Conservation (phyloP, 179 eudicot genomes). For the Monotropa hypopitys region DNA sequence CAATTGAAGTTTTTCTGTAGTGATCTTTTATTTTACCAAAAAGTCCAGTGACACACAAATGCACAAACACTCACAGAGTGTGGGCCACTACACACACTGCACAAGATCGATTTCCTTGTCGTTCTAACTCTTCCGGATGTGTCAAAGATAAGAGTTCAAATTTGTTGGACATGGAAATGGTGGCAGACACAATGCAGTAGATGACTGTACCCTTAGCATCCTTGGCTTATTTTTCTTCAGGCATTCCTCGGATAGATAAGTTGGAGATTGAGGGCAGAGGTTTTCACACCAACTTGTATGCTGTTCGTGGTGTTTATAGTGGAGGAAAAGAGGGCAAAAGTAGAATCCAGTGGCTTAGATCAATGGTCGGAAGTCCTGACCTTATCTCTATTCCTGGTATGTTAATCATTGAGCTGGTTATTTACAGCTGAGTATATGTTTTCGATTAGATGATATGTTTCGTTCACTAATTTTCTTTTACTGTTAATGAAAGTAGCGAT, state of each 20-base stretch:
- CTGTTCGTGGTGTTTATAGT: slow-evolving; percentile 73
- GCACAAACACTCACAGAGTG: too few species aligned
- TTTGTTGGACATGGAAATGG: not conserved
- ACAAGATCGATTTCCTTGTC: not conserved
- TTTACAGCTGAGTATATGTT: not conserved
- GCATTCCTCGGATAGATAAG: slow-evolving; percentile 69
- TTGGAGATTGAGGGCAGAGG: slow-evolving; percentile 98
- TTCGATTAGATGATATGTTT: not conserved
- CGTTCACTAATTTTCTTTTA: not conserved
- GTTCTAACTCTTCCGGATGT: not conserved
- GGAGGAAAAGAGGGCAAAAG: slow-evolving; percentile 98
- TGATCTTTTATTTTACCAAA: too few species aligned
- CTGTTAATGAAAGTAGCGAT: not conserved
- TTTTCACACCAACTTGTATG: slow-evolving; percentile 89
- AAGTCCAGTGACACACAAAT: too few species aligned
- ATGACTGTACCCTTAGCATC: not conserved
- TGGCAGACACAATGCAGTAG: not conserved
- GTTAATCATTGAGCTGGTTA: slow-evolving; percentile 7
- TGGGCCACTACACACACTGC: too few species aligned
- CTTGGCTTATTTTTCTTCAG: slow-evolving; percentile 32
- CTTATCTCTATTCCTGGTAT: slow-evolving; percentile 92
- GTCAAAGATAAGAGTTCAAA: not conserved
- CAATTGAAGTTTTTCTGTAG: too few species aligned
- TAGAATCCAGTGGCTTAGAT: slow-evolving; percentile 96
- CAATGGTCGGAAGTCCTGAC: slow-evolving; percentile 99